These are phyloP conservation scores for Halophytophthora polymorphica DNA, from an alignment of 352 stramenopile genomes.

Conservation along the genomic window DNA sequence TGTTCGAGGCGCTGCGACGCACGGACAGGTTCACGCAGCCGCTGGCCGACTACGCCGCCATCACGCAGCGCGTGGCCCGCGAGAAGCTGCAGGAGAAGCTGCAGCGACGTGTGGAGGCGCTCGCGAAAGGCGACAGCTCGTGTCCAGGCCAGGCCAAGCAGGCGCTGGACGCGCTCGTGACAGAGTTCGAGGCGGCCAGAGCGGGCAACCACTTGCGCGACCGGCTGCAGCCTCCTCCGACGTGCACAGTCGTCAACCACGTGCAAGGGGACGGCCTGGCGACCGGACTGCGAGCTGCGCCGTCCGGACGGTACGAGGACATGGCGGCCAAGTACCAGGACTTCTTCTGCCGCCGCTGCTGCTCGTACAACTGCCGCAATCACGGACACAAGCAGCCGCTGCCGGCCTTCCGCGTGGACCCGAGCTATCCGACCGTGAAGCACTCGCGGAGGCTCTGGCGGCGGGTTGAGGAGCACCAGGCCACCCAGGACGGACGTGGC, in stretches of 20 bases:
- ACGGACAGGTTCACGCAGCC: slow-evolving; percentile 49
- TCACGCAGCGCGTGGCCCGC: slow-evolving; percentile 34
- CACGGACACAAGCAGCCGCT: slow-evolving; percentile 58
- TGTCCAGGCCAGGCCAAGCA: slow-evolving; percentile 7
- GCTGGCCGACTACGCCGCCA: slow-evolving; percentile 49
- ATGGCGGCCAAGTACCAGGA: slow-evolving; percentile 41
- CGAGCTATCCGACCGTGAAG: slow-evolving; percentile 52
- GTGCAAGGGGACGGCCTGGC: slow-evolving; percentile 8
- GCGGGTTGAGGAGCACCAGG: slow-evolving; percentile 22
- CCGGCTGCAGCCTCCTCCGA: slow-evolving; percentile 29
- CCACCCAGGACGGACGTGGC: slow-evolving; percentile 4
- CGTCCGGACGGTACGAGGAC: slow-evolving; percentile 20
- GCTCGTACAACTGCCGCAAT: slow-evolving; percentile 67
- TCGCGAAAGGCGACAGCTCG: slow-evolving; percentile 8
- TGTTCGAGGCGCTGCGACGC: slow-evolving; percentile 50
- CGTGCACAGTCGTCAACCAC: slow-evolving; percentile 28
- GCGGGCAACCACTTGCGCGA: slow-evolving; percentile 17
- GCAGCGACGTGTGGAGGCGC: slow-evolving; percentile 12
- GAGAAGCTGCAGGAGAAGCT: slow-evolving; percentile 19
- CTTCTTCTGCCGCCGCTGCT: slow-evolving; percentile 78
- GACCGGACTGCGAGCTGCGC: slow-evolving; percentile 14
- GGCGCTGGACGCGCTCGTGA: slow-evolving; percentile 9
- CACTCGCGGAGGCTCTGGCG: slow-evolving; percentile 32
- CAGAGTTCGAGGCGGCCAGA: slow-evolving; percentile 8
- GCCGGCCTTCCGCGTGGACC: slow-evolving; percentile 44